Base-by-base conservation (phyloP, 2,329 filamentous ascomycete genomes). In the Orbilia brochopaga region DNA sequence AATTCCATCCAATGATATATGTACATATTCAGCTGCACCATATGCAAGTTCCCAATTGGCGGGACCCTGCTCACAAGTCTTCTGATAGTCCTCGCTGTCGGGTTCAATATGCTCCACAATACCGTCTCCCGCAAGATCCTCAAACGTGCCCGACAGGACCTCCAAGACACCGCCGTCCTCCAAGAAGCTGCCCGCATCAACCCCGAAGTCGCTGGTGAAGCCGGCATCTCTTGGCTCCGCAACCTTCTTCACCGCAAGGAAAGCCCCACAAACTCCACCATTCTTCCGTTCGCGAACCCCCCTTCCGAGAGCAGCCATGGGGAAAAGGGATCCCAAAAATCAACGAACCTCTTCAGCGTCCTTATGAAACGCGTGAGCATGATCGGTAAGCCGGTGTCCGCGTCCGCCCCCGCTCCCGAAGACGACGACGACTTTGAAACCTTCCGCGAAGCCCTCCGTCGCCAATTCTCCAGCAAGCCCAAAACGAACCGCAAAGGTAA, bases 101-200 rank as follows among this genome's bases (percentile, higher is more conserved):
- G 83, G n/a, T 85, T 82, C 77, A 85, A 85, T 74, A 81, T 82
- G 2, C 78, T 84, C 8, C 82, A 84, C 73, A 79, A 80, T 60
- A 76, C 81, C 37, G 61, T 73, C 42, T 73, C 69, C 37, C 60
- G 62, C 52, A 73, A 73, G 30, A 66, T 66, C 60, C 69, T 73
- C n/a, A 65, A 66, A 37, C 40, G 61, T 10, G 69, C 69, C 1
- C 42, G 69, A 19, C 60, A 66, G 35, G 62, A 73, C 54, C 55
- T 73, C 21, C 62, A 73, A 44, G 69, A 65, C 27, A 59, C 69
- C 40, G 66, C 66, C 8, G 61, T 70, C 46, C 59, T 70, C 48
- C 53, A 70, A 52, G 66, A 70, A 60, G 66, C 66, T 24, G 66
- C 66, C 1, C 59, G 59, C 10, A 17, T 70, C 4, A 52, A 17